Base-by-base conservation (phyloP, 179 eudicot genomes). In the Drosera spatulata region DNA sequence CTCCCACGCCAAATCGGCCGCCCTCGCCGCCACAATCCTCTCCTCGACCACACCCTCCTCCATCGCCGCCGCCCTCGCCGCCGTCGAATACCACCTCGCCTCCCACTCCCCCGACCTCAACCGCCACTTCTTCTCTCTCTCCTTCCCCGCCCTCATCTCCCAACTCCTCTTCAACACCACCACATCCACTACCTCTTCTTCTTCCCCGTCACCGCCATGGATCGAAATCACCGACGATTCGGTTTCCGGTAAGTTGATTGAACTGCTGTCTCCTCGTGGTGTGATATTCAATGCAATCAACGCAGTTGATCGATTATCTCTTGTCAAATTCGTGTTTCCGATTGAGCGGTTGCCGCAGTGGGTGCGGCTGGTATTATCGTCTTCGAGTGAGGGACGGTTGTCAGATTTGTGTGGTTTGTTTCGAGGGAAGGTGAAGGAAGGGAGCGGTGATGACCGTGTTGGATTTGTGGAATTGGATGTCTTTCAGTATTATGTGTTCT, bases 401-500 rank as follows among this genome's bases (percentile, higher is more conserved):
- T 62, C 68, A 2, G 88, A 88, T 60, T 66, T 84, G 62, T 85
- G 95, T 40, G 73, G 83, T 4, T 71, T 91, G 81, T 85, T 91
- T 53, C 79, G 65, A 64, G 83, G 83, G 11, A 80, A 82, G 74
- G 50, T 88, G 47, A 77, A 67, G 60, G 84, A 73, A 22, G 91
- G 79, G 70, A 72, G 71, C 48, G 48, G 68, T 48, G 80, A 79
- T 61, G 93, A 82, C 5, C 62, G 64, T 49, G 73, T 61, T 62
- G 88, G 88, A 61, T 79, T 91, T 70, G 85, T 22, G 33, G 33
- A 88, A 40, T 67, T 91, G 77, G 85, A 91, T 76, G 86, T 91
- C 56, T 91, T 91, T 60, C 96, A 91, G 76, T 91, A 91, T 66
- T 88, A 75, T 61, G 42, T 85, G 66, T 91, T 91, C 50, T 91